These are phyloP conservation scores for Solanum hybrid DNA, from an alignment of 305 asterid species.

Conservation along the genomic window DNA sequence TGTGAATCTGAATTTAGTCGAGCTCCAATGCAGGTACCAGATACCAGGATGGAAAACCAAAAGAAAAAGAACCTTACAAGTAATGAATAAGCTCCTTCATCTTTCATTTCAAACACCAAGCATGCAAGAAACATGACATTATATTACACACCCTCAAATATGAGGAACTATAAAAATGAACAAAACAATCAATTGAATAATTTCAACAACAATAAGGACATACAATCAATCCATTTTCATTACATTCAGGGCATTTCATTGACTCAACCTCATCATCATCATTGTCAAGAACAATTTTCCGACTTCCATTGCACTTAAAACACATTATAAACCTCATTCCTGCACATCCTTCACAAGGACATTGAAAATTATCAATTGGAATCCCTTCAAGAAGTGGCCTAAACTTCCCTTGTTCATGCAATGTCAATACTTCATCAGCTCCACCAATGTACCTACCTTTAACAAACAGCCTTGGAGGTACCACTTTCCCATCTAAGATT, in stretches of 20 bases:
- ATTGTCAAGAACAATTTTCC: constrained; percentile 30
- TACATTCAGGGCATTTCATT: constrained; percentile 53
- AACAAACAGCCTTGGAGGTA: constrained; percentile 73
- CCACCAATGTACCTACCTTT: constrained; percentile 95
- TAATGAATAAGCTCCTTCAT: background rate
- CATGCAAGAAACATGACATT: background rate
- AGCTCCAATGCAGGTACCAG: background rate
- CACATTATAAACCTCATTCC: constrained; percentile 75
- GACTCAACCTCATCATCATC: constrained; percentile 20
- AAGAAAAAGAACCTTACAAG: background rate
- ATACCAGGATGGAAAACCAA: background rate
- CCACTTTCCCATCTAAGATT: constrained; percentile 38
- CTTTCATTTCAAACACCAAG: background rate
- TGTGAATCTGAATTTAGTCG: background rate
- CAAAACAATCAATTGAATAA: background rate
- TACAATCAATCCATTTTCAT: constrained; percentile 79
- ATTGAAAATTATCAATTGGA: constrained; percentile 30
- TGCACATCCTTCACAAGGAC: constrained; percentile 64
- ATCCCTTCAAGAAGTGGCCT: constrained; percentile 69
- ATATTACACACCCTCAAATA: background rate
- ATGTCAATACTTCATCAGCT: constrained; percentile 62
- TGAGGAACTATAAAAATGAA: background rate
- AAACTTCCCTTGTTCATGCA: constrained; percentile 77
- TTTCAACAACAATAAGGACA: constrained; percentile 81
- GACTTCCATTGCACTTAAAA: constrained; percentile 77